A percentile compares a stretch with the other conserved stretches of the same genome.
Evolutionary conservation across 306 rosid species (phyloP).

Genomic region (Medicago ruthenica): DNA sequence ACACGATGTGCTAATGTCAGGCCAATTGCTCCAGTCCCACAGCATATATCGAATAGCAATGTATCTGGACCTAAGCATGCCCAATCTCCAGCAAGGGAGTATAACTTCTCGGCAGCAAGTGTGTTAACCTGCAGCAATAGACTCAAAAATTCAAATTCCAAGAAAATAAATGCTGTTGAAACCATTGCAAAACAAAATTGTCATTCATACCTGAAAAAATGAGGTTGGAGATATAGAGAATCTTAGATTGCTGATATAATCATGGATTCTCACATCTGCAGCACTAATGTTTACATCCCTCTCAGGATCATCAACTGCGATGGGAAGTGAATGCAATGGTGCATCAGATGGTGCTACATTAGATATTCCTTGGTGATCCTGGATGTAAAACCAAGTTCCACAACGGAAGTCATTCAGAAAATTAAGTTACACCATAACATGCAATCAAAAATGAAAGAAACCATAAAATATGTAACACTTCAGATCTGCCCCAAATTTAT

Average conservation of each 20-base stretch:
- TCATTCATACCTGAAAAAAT: slow-evolving; percentile 80
- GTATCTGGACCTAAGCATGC: slow-evolving; percentile 90
- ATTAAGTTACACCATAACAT: slow-evolving; percentile 25
- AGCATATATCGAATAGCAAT: slow-evolving; percentile 90
- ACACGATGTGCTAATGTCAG: slow-evolving; percentile 95
- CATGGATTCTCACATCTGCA: slow-evolving; percentile 77
- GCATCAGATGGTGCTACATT: slow-evolving; percentile 89
- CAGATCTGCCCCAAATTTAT: neutral
- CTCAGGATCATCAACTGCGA: slow-evolving; percentile 51
- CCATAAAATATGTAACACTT: slow-evolving; percentile 10
- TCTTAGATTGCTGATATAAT: slow-evolving; percentile 73
- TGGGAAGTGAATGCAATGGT: slow-evolving; percentile 62
- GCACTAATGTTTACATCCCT: slow-evolving; percentile 43
- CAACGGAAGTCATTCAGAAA: slow-evolving; percentile 15
- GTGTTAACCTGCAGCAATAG: slow-evolving; percentile 78
- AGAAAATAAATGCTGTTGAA: slow-evolving; percentile 21
- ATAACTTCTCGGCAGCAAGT: slow-evolving; percentile 94
- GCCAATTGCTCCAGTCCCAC: slow-evolving; percentile 98
- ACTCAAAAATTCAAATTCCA: slow-evolving; percentile 26
- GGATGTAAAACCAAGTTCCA: slow-evolving; percentile 38
- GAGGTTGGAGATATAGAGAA: slow-evolving; percentile 96
- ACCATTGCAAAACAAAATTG: slow-evolving; percentile 29
- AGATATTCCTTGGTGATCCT: slow-evolving; percentile 97
- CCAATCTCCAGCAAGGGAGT: slow-evolving; percentile 98
- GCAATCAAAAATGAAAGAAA: slow-evolving; percentile 28